Base-by-base conservation (phyloP, 345 rosid species). In the thale cress (Arabidopsis thaliana) region DNA sequence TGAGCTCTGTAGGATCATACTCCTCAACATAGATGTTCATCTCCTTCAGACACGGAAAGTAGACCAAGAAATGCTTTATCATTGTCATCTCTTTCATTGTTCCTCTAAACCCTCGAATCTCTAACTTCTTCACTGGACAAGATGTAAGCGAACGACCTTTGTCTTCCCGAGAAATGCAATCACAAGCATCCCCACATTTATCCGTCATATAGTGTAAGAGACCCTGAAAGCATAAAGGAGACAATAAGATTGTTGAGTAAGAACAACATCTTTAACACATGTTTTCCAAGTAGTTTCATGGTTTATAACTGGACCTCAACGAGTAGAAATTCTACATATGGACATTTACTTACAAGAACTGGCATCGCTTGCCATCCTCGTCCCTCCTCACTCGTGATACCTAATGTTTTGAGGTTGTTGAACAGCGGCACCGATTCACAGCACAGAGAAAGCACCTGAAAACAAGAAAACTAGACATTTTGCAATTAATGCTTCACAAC, bases 311-410 rank as follows among this genome's bases (percentile, higher is more conserved):
- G 32, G 4, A 67, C 71, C 48, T 37, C 42, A 36, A 38, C 13
- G 37, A 52, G 14, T 13, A 37, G 48, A 51, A 33, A 23, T 8
- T 51, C 59, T 8, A 48, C 6, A 40, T 68, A 40, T 41, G 74
- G 64, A 44, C 65, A 69, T 2, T 58, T 69, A 22, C 45, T 32
- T 13, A 57, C 34, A 22, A 69, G 65, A 57, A 12, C 45, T 1
- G 74, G 74, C 65, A 57, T 4, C 7, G 73, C 73, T 20, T 42
- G 55, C 73, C 65, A 69, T 6, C 14, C 65, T 0, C n/a, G 24
- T 6, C 6, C 22, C 8, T 22, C 2, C 0, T 3, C 1, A 45
- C 42, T 69, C 0, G 12, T 25, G 3, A 69, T 41, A 36, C 1
- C 32, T 57, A 69, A 30, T 7, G 22, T 8, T 20, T 24, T 44